Base-by-base conservation (phyloP, 495 filamentous ascomycete species). In the Penicillium tannophilum region DNA sequence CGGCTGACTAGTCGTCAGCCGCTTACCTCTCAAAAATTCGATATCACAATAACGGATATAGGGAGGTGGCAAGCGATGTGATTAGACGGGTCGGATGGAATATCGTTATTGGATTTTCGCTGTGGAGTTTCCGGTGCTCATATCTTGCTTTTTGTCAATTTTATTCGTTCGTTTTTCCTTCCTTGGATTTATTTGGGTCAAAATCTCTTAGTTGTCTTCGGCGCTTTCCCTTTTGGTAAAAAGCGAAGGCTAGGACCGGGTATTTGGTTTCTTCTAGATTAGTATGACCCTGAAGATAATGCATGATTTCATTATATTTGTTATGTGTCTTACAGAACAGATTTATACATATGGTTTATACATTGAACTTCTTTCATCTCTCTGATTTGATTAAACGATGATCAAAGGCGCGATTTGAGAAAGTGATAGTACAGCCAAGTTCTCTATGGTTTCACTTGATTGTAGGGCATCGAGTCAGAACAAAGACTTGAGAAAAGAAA, bases 1-100 rank as follows among this genome's bases (percentile, higher is more conserved):
- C 69, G 73, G 36, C 45, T 74, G 16, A 55, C 61, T 6, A 69
- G 56, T 48, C 61, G 75, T 3, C 71, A 69, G 42, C 61, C 46
- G 52, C 66, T 78, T 24, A 67, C 71, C 14, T 55, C 67, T 24
- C 73, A 78, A 51, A 75, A 75, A 28, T 58, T 76, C 24, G 75
- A 72, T 56, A 75, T 78, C 42, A 67, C 75, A 2, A 47, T 61
- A 2, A 64, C 63, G 4, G 72, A 78, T 23, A 76, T 78, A 52
- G 64, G 65, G 1, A 58, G 55, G 14, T 76, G 75, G 73, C 72
- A 76, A 55, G 46, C 55, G 20, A 64, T 67, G n/a, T 76, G 62
- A 67, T 59, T 19, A 19, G 19, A 10, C 14, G 9, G 28, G 41
- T 39, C 6, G 24, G 20, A 47, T 33, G 17, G 23, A n/a, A 28